phyloP scores from a whole-genome alignment of 768 basidiomycete genomes.

The Mycena pura region DNA sequence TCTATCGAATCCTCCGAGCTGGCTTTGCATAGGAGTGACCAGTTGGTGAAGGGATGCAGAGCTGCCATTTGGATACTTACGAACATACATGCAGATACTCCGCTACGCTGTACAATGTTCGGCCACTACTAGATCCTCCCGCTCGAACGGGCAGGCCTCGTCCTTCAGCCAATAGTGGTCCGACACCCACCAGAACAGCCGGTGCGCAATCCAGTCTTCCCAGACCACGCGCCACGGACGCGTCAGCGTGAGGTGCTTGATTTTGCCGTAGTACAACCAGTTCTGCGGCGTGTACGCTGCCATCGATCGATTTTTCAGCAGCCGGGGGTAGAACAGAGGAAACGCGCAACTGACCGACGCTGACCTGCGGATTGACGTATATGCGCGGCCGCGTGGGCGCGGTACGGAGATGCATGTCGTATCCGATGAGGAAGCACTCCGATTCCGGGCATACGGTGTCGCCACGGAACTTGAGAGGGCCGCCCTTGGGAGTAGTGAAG shows the following conservation, averaged over 20 bases:
- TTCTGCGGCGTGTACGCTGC: conserved; percentile 29
- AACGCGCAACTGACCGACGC: conserved; percentile 14
- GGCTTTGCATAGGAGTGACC: not conserved
- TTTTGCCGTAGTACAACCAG: conserved; percentile 28
- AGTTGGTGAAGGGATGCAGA: not conserved
- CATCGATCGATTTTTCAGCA: not conserved
- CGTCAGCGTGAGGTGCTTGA: conserved; percentile 25
- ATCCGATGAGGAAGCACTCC: conserved; percentile 28
- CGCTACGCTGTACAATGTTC: conserved; percentile 1
- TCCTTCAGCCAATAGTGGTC: conserved; percentile 29
- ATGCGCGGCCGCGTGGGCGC: conserved; percentile 26
- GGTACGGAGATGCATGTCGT: conserved; percentile 31
- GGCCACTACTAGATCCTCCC: conserved; percentile 25
- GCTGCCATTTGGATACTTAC: not conserved
- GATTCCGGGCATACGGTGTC: conserved; percentile 26
- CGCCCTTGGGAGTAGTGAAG: conserved; percentile 8
- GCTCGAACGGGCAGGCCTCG: conserved; percentile 25
- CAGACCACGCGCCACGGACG: conserved; percentile 30
- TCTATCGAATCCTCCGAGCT: not conserved
- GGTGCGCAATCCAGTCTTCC: conserved; percentile 32
- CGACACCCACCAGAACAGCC: conserved; percentile 29
- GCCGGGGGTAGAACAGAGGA: not conserved
- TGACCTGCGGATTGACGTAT: conserved; percentile 26
- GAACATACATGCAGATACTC: not conserved
- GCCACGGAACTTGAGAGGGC: conserved; percentile 25